Percentiles rank a stretch among this genome's conserved stretches.
Conservation (phyloP, 2,329 filamentous ascomycete species). For the Trichoderma aggressivum region DNA sequence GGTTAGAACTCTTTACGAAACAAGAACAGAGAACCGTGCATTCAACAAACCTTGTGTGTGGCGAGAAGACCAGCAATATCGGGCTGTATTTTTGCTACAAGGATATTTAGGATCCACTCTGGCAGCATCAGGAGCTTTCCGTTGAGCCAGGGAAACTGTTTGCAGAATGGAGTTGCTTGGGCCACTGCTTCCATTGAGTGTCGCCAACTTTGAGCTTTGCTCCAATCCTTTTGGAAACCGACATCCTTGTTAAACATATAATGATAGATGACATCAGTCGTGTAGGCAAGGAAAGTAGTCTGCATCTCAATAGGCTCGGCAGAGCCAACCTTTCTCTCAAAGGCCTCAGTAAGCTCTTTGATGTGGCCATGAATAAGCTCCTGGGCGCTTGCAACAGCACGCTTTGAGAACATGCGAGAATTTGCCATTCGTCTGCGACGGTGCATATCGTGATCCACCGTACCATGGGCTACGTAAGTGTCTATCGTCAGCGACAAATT, state of each 20-base stretch:
- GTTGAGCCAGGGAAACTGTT: constrained; percentile 13
- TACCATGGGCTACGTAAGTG: background rate
- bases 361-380: background rate
- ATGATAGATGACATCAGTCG: background rate
- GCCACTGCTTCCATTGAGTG: background rate
- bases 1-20: background rate
- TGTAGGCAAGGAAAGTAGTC: background rate
- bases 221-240: background rate
- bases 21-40: background rate
- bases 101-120: background rate
- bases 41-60: background rate
- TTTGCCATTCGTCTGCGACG: background rate
- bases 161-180: background rate
- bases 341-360: background rate
- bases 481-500: background rate
- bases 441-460: background rate
- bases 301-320: background rate
- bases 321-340: background rate
- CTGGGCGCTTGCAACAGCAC: background rate
- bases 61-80: background rate
- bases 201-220: background rate
- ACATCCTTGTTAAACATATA: background rate
- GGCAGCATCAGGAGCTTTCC: background rate
- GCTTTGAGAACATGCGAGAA: constrained; percentile 5
- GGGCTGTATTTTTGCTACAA: background rate